Conservation (phyloP, 169 alveolate genomes). For the Cryptosporidium sp. region DNA sequence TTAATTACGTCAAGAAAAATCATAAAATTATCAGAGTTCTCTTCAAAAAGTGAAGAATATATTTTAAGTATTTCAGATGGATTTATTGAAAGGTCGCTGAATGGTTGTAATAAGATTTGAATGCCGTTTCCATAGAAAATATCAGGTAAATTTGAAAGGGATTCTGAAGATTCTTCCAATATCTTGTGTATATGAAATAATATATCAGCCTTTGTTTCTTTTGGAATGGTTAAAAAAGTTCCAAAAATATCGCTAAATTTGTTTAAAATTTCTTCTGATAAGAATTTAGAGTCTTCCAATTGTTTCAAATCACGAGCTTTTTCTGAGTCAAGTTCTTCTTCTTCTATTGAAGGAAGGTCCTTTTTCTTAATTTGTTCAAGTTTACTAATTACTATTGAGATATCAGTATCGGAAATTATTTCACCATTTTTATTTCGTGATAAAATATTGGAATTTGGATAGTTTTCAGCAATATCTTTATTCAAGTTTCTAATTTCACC, state of each 20-base stretch:
- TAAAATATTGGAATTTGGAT: slow-evolving; percentile 40
- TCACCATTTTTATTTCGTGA: slow-evolving; percentile 18
- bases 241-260: slow-evolving; percentile 48
- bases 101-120: slow-evolving; percentile 48
- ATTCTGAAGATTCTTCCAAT: slow-evolving; percentile 14
- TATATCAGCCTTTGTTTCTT: slow-evolving; percentile 61
- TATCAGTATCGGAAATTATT: neutral
- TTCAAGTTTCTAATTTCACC: slow-evolving; percentile 10
- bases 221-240: slow-evolving; percentile 51
- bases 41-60: slow-evolving; percentile 68
- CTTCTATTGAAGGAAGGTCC: slow-evolving; percentile 35
- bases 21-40: slow-evolving; percentile 25
- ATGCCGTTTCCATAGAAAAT: slow-evolving; percentile 61
- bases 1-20: slow-evolving; percentile 46
- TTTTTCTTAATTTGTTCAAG: slow-evolving; percentile 8
- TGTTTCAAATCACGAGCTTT: neutral
- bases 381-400: slow-evolving; percentile 22
- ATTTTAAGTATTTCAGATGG: slow-evolving; percentile 55
- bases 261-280: slow-evolving; percentile 26
- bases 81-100: slow-evolving; percentile 18
- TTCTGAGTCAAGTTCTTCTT: slow-evolving; percentile 25
- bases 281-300: neutral
- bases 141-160: slow-evolving; percentile 43
- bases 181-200: slow-evolving; percentile 11
- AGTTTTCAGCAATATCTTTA: slow-evolving; percentile 51